Evolutionary conservation across 2,329 filamentous ascomycete genomes (phyloP).

Genomic region (Rhynchosporium agropyri): DNA sequence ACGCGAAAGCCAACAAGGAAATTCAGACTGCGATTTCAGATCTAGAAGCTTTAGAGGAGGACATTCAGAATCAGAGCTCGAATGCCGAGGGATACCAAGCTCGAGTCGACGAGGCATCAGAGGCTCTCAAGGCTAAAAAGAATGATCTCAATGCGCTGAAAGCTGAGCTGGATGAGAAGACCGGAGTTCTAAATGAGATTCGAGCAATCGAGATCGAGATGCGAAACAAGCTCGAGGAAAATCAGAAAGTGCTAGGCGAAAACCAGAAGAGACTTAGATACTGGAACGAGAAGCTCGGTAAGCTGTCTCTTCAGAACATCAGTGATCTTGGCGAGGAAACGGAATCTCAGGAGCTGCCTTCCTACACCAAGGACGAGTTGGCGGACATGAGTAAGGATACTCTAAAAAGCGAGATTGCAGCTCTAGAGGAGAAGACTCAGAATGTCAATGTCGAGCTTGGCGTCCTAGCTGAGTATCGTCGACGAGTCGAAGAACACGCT

Average conservation of each 20-base stretch:
- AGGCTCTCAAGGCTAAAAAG: constrained; percentile 76
- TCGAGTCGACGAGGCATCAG: constrained; percentile 80
- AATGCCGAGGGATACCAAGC: constrained; percentile 73
- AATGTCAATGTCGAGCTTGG: constrained; percentile 86
- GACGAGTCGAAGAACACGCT: constrained; percentile 80
- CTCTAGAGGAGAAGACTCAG: constrained; percentile 74
- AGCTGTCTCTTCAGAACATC: constrained; percentile 81
- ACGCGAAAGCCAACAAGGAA: constrained; percentile 77
- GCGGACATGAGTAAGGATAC: constrained; percentile 66
- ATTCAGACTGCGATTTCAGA: constrained; percentile 72
- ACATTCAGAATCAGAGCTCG: constrained; percentile 75
- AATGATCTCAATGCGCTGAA: constrained; percentile 80
- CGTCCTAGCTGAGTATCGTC: constrained; percentile 86
- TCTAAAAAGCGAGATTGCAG: constrained; percentile 66
- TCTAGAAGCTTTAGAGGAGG: constrained; percentile 74
- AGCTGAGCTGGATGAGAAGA: constrained; percentile 83
- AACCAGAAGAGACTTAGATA: constrained; percentile 83
- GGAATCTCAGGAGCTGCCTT: constrained; percentile 65
- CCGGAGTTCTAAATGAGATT: constrained; percentile 82
- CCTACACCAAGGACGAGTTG: constrained; percentile 73
- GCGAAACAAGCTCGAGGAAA: constrained; percentile 96
- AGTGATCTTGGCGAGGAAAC: constrained; percentile 66
- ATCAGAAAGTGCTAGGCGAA: constrained; percentile 83
- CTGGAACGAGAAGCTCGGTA: constrained; percentile 88
- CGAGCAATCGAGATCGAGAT: constrained; percentile 94